phyloP scores from a whole-genome alignment of 1,139 yeast genomes.

The Tardiomyces blankii region DNA sequence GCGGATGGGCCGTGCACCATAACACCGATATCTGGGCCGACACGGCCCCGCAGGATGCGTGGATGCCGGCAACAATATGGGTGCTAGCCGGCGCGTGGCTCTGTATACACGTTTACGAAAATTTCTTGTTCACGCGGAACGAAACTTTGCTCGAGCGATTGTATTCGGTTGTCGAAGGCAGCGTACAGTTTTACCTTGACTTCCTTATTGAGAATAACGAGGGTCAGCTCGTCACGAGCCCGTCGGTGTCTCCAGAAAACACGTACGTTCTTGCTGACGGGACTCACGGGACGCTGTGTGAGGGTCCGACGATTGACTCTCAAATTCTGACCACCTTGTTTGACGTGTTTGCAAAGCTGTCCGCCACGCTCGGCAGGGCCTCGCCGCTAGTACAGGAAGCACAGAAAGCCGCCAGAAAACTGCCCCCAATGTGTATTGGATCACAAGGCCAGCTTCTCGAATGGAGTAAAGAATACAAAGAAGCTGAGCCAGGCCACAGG shows the following conservation, averaged over 20 bases:
- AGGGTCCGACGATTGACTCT: conserved; percentile 6
- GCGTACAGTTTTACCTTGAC: background rate
- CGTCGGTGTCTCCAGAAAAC: conserved; percentile 7
- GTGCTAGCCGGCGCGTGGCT: background rate
- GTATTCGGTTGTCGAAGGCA: background rate
- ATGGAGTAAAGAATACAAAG: conserved; percentile 7
- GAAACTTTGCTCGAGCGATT: background rate
- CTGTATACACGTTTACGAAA: background rate
- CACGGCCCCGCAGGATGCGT: background rate
- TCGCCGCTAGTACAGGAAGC: background rate
- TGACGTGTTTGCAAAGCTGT: conserved; percentile 1
- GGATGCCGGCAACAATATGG: background rate
- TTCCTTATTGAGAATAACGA: background rate
- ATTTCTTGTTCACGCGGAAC: background rate
- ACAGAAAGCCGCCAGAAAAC: background rate
- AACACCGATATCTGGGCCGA: background rate
- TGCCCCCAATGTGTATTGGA: conserved; percentile 5
- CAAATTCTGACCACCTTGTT: conserved; percentile 4
- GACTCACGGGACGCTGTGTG: conserved; percentile 3
- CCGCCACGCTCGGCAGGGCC: background rate
- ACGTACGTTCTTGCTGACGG: conserved; percentile 2
- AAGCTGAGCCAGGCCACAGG: conserved; percentile 8
- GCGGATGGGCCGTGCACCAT: background rate
- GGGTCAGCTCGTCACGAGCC: conserved; percentile 6
- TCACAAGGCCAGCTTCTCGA: conserved; percentile 6